These are phyloP conservation scores for Aspergillus indologenus DNA, from an alignment of 495 filamentous ascomycete genomes.

Conservation along the genomic window DNA sequence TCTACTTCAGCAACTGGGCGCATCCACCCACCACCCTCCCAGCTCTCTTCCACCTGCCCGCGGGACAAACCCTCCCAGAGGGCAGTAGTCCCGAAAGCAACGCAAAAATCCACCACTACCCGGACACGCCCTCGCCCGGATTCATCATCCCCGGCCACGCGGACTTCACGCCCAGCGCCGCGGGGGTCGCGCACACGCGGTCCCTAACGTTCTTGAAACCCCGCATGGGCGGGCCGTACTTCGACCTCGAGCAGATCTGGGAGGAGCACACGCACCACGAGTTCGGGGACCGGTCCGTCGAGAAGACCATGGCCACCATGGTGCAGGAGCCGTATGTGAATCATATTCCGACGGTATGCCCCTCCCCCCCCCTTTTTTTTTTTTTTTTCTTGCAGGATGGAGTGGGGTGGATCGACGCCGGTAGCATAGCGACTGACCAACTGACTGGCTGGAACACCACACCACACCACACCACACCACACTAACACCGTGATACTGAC, in stretches of 20 bases:
- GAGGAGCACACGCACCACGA: slow-evolving; percentile 53
- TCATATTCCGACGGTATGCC: slow-evolving; percentile 44
- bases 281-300: slow-evolving; percentile 39
- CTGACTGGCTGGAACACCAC: too few species aligned
- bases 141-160: slow-evolving; percentile 36
- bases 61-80: too few species aligned
- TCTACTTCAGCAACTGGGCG: too few species aligned
- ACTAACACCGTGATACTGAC: too few species aligned
- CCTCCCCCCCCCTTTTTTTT: neutral
- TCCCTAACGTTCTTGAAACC: slow-evolving; percentile 33
- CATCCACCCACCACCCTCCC: too few species aligned
- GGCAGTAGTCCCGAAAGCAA: too few species aligned
- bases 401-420: too few species aligned
- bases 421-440: too few species aligned
- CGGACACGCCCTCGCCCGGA: slow-evolving; percentile 18
- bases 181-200: slow-evolving; percentile 35
- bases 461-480: too few species aligned
- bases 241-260: slow-evolving; percentile 59
- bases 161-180: slow-evolving; percentile 29
- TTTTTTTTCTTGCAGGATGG: too few species aligned
- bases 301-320: slow-evolving; percentile 54
- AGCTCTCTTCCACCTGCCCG: too few species aligned
- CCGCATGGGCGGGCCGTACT: slow-evolving; percentile 42
- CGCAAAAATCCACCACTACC: slow-evolving; percentile 23
- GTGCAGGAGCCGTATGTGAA: slow-evolving; percentile 59